These are phyloP conservation scores for Teunomyces kruisii DNA, from an alignment of 805 yeast genomes.

Conservation along the genomic window DNA sequence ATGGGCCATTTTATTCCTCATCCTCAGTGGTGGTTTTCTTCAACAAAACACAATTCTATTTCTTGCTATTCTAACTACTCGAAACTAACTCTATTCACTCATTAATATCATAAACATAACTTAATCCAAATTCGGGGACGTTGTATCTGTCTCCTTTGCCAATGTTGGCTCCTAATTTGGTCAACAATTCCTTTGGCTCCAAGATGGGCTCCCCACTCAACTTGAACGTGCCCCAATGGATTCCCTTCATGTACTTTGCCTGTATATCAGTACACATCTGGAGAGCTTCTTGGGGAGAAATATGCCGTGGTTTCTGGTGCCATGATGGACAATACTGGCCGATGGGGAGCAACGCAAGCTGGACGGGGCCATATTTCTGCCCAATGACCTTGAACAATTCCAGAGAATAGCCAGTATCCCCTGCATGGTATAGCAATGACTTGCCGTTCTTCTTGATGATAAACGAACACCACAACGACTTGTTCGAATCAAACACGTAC, in stretches of 20 bases:
- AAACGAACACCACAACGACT: constrained; percentile 87
- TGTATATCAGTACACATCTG: constrained; percentile 63
- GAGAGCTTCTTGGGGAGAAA: constrained; percentile 75
- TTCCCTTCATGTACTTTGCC: constrained; percentile 70
- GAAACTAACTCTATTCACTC: constrained; percentile 9
- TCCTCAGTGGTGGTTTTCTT: too few relatives aligned
- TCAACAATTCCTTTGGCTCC: constrained; percentile 72
- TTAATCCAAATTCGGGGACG: constrained; percentile 77
- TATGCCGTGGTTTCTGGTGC: constrained; percentile 91
- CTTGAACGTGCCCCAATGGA: constrained; percentile 96
- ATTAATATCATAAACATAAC: constrained; percentile 51
- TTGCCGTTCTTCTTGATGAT: constrained; percentile 62
- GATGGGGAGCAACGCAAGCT: constrained; percentile 77
- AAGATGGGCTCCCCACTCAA: constrained; percentile 83
- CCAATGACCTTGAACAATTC: constrained; percentile 72
- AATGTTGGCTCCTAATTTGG: constrained; percentile 45
- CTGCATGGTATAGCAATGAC: constrained; percentile 85
- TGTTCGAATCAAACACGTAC: constrained; percentile 73
- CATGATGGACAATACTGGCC: constrained; percentile 95
- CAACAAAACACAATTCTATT: not conserved
- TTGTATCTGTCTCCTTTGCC: constrained; percentile 40
- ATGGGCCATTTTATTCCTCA: too few relatives aligned
- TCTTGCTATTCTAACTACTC: not conserved
- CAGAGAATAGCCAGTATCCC: constrained; percentile 88
- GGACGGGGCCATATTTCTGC: constrained; percentile 54